Evolutionary conservation across 805 yeast species (phyloP), one percentile per base, ranked within the genome.

Genomic region (Candida pini): DNA sequence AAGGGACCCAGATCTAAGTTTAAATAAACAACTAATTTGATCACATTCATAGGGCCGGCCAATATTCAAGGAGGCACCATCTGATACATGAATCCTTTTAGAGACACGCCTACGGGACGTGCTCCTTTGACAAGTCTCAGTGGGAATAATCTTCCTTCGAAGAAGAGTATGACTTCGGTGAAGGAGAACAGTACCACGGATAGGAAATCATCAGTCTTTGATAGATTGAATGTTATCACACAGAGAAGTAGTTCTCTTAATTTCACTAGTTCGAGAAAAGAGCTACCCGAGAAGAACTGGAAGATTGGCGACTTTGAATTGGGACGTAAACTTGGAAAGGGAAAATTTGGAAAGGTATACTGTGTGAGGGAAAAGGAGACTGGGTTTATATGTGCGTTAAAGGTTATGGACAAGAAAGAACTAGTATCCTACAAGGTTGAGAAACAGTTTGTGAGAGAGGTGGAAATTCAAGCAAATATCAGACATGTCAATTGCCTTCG

Each of bases 281-380:
- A 31, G 21, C 37, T 27, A 8, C 14, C 25, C 13, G 41, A 37
- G 22, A 40, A 37, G 28, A 35, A 40, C 13, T 57, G 61, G 61
- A 52, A 45, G 31, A 43, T 53, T 15, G 28, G 41, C 19, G 92
- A 85, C 52, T 90, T 90, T 60, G 96, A 88, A 47, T 71, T 90
- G 28, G 97, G 97, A 13, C 73, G 79, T 35, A 78, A 81, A 38
- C 68, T 90, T 31, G 98, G 97, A 0, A 87, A 85, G 53, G 98
- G 98, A 6, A 87, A 88, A 56, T 79, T 89, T 50, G 98, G 98
- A 7, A 78, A 76, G 49, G 97, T 92, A 1, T 89, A 87, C 58
- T 84, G 96, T 53, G 97, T 82, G 7, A 70, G 71, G 36, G 96
- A 88, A 54, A 78, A 73, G 44, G 51, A 62, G 23, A 71, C 86